These are phyloP conservation scores for Cyclostephanos invisitatus DNA, from an alignment of 108 stramenopile species.

Conservation along the genomic window DNA sequence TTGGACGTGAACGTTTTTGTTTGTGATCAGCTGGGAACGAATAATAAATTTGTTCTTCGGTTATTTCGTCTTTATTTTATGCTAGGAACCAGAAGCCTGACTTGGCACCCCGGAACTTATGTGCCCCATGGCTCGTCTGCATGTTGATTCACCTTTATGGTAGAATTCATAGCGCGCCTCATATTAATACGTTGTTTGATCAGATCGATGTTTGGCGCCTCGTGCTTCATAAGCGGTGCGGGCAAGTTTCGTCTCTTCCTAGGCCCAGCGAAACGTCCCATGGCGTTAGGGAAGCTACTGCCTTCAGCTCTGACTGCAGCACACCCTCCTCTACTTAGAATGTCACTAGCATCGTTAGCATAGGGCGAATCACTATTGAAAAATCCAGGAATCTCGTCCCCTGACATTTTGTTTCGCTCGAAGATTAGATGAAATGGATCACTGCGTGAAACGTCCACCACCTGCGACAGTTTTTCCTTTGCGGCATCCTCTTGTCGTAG, in stretches of 20 bases:
- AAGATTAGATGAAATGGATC: conserved; percentile 36
- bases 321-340: neutral
- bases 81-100: too few species aligned
- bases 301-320: neutral
- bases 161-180: conserved; percentile 19
- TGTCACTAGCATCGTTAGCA: neutral
- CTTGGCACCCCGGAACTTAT: too few species aligned
- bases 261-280: neutral
- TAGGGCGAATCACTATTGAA: neutral
- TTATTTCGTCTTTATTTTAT: too few species aligned
- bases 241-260: neutral
- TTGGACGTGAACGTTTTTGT: too few species aligned
- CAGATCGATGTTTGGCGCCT: conserved; percentile 2
- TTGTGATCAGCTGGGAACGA: too few species aligned
- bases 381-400: conserved; percentile 26
- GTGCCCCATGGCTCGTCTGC: too few species aligned
- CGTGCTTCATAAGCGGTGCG: conserved; percentile 1
- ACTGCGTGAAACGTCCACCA: neutral
- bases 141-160: neutral
- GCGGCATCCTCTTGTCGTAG: conserved; percentile 10
- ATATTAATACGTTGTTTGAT: conserved; percentile 26
- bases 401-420: conserved; percentile 17
- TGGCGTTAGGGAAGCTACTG: neutral
- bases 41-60: too few species aligned
- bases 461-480: conserved; percentile 12